Percentiles rank a stretch among this genome's conserved stretches.
Conservation (phyloP, 495 filamentous ascomycete species). For the Amorphotheca resinae region DNA sequence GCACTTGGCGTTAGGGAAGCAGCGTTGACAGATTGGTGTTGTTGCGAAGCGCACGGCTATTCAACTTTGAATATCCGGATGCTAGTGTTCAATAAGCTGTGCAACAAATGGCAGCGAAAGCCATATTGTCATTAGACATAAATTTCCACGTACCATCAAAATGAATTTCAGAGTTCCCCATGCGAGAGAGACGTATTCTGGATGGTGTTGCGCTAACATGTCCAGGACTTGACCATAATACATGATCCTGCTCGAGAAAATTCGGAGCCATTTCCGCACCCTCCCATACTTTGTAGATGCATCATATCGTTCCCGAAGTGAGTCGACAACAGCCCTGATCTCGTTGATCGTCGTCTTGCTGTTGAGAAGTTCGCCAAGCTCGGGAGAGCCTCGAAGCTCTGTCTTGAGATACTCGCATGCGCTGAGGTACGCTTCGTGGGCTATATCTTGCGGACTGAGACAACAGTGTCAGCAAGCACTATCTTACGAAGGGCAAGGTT, state of each 20-base stretch:
- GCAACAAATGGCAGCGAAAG: neutral
- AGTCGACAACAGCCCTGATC: neutral
- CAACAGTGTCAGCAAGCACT: neutral
- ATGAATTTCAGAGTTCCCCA: conserved; percentile 11
- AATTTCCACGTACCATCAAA: conserved; percentile 1
- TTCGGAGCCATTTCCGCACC: conserved; percentile 5
- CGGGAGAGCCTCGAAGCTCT: neutral
- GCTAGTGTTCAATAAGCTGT: too few relatives aligned
- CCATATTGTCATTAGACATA: too few relatives aligned
- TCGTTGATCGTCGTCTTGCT: neutral
- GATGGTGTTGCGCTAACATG: conserved; percentile 9
- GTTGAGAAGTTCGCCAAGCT: neutral
- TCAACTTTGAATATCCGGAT: too few relatives aligned
- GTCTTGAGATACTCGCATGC: neutral
- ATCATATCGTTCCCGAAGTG: neutral
- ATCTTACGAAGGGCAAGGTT: neutral
- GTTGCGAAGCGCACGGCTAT: too few relatives aligned
- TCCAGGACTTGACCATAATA: conserved; percentile 16
- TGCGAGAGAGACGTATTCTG: conserved; percentile 8
- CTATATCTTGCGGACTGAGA: neutral
- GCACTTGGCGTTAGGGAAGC: too few relatives aligned
- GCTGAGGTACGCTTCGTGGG: neutral
- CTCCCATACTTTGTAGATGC: neutral
- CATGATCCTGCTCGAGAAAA: conserved; percentile 9
- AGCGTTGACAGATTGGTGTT: too few relatives aligned